phyloP scores from a whole-genome alignment of 495 filamentous ascomycete species.

The Penicillium ochrochloron region DNA sequence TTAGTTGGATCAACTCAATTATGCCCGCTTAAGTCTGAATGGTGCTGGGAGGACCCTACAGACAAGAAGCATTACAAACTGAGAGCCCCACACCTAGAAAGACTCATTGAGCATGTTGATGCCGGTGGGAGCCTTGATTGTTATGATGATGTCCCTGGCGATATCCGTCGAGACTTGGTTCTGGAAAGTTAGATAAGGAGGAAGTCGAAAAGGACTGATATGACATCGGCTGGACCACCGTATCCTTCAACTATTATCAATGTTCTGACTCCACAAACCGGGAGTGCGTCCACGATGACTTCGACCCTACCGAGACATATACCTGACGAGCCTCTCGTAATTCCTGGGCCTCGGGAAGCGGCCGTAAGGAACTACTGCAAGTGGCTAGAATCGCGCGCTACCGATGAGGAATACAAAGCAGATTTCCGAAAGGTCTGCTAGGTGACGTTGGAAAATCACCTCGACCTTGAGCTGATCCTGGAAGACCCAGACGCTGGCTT shows the following conservation, averaged over 20 bases:
- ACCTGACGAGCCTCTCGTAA: no score
- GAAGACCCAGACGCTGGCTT: no score
- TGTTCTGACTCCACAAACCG: conserved; percentile 9
- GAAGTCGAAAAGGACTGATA: conserved; percentile 15
- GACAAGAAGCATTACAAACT: conserved; percentile 29
- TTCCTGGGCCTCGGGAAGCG: no score
- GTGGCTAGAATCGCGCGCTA: no score
- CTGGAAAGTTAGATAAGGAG: conserved; percentile 21
- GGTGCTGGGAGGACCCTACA: conserved; percentile 27
- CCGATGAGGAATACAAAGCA: no score
- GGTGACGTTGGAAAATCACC: no score
- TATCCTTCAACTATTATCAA: conserved; percentile 19
- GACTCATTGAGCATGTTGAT: conserved; percentile 24
- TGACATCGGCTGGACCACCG: conserved; percentile 7
- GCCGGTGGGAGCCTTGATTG: conserved; percentile 14
- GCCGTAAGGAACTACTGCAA: no score
- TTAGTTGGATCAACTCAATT: no score
- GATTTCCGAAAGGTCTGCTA: no score
- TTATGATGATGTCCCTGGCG: conserved; percentile 11
- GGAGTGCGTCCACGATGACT: conserved; percentile 10
- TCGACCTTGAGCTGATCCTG: no score
- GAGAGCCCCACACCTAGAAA: conserved; percentile 18
- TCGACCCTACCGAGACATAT: no score
- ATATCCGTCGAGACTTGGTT: conserved; percentile 20
- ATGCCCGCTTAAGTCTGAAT: conserved; percentile 24